Conservation (phyloP, 768 basidiomycete genomes). For the Boletus rufocinnamomeus region DNA sequence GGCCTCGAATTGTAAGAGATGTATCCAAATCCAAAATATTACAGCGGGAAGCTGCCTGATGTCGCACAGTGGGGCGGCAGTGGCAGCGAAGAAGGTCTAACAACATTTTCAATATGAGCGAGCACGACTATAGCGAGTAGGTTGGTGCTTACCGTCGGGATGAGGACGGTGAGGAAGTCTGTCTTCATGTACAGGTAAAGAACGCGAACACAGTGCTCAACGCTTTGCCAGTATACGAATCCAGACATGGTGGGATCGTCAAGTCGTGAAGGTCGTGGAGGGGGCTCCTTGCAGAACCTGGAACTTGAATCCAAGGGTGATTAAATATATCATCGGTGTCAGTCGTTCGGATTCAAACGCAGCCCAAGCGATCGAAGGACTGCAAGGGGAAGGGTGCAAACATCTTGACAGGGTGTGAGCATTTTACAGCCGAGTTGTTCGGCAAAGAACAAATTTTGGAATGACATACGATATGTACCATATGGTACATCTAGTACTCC, state of each 20-base stretch:
- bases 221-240: conserved; percentile 13
- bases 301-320: background rate
- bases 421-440: conserved; percentile 5
- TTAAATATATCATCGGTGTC: conserved; percentile 23
- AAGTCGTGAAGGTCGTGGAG: conserved; percentile 18
- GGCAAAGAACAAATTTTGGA: background rate
- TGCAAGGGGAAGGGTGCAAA: background rate
- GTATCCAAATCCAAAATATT: conserved; percentile 48
- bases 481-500: background rate
- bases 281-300: background rate
- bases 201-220: conserved; percentile 14
- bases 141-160: conserved; percentile 26
- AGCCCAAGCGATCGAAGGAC: conserved; percentile 10
- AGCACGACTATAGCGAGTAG: background rate
- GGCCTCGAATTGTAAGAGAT: conserved; percentile 46
- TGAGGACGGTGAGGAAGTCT: conserved; percentile 29
- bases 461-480: background rate
- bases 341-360: conserved; percentile 6
- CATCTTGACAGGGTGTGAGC: conserved; percentile 17
- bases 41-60: conserved; percentile 27
- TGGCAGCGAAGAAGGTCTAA: conserved; percentile 38
- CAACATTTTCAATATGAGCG: background rate
- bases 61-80: conserved; percentile 36
- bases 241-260: conserved; percentile 26
- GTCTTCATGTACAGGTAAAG: conserved; percentile 29